phyloP scores from a whole-genome alignment of 2,329 filamentous ascomycete species.

The Cytospora schulzeri region DNA sequence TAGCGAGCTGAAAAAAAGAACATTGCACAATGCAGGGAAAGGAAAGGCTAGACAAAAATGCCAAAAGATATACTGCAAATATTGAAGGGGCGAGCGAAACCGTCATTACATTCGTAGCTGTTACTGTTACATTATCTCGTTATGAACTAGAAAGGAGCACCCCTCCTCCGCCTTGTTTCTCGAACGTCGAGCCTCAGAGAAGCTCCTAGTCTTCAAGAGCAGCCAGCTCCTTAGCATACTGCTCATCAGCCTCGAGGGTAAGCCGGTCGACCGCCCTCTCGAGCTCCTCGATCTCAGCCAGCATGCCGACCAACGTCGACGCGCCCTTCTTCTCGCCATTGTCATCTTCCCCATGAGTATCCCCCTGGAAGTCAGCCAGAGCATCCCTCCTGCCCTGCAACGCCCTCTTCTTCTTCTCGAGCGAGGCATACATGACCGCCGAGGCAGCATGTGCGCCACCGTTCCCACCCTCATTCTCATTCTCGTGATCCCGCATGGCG shows the following conservation, averaged over 20 bases:
- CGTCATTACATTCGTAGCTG: not conserved
- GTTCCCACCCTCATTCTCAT: too few species aligned
- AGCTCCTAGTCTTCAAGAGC: conserved; percentile 32
- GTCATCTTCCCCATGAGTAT: conserved; percentile 22
- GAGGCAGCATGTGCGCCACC: conserved; percentile 32
- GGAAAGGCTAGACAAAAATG: not conserved
- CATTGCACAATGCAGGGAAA: not conserved
- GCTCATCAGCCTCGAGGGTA: conserved; percentile 49
- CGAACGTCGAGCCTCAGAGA: too few species aligned
- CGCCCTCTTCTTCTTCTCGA: conserved; percentile 39
- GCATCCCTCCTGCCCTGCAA: conserved; percentile 38
- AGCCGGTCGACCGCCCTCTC: conserved; percentile 42
- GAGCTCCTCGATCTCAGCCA: conserved; percentile 42
- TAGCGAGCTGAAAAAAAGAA: not conserved
- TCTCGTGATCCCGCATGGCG: conserved; percentile 30
- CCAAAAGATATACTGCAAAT: not conserved
- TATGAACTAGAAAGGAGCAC: too few species aligned
- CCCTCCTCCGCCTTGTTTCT: too few species aligned
- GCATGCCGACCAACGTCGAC: conserved; percentile 34
- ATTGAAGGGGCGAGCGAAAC: not conserved
- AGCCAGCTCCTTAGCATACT: conserved; percentile 48
- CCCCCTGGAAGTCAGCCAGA: conserved; percentile 22
- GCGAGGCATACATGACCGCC: conserved; percentile 41
- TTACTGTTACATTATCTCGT: not conserved
- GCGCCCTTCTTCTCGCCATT: conserved; percentile 31